Evolutionary conservation across 140 eudicot genomes (phyloP).

Genomic region (Flaveria floridana): DNA sequence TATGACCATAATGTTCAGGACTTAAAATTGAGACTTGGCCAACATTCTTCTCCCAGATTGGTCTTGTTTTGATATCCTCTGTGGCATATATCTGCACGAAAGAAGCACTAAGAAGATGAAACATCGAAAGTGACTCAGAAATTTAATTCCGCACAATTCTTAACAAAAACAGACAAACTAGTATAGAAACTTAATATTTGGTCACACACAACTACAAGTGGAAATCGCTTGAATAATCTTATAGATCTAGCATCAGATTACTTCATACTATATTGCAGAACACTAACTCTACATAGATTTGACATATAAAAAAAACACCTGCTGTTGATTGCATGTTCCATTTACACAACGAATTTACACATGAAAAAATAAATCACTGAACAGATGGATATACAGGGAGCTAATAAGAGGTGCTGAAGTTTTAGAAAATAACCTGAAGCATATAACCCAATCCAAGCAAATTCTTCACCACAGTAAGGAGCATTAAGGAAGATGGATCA

Average conservation of each 20-base stretch:
- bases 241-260: constrained; percentile 9
- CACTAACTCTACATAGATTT: constrained; percentile 21
- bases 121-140: neutral
- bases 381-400: constrained; percentile 11
- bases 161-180: constrained; percentile 5
- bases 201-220: constrained; percentile 18
- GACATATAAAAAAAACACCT: neutral
- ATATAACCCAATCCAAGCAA: constrained; percentile 61
- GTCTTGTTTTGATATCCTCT: constrained; percentile 56
- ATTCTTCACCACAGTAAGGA: constrained; percentile 72
- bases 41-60: constrained; percentile 64
- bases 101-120: constrained; percentile 14
- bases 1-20: constrained; percentile 64
- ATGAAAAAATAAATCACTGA: neutral
- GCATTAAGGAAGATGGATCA: constrained; percentile 74
- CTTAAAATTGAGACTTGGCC: constrained; percentile 62
- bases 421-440: constrained; percentile 57
- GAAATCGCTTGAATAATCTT: constrained; percentile 25
- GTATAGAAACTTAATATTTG: neutral
- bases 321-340: neutral
- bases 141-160: constrained; percentile 11
- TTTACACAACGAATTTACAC: constrained; percentile 1
- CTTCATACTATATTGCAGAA: constrained; percentile 16
- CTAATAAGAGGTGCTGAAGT: constrained; percentile 20
- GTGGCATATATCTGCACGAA: constrained; percentile 63